phyloP scores from a whole-genome alignment of 2,329 filamentous ascomycete genomes.

The Cytospora mali region DNA sequence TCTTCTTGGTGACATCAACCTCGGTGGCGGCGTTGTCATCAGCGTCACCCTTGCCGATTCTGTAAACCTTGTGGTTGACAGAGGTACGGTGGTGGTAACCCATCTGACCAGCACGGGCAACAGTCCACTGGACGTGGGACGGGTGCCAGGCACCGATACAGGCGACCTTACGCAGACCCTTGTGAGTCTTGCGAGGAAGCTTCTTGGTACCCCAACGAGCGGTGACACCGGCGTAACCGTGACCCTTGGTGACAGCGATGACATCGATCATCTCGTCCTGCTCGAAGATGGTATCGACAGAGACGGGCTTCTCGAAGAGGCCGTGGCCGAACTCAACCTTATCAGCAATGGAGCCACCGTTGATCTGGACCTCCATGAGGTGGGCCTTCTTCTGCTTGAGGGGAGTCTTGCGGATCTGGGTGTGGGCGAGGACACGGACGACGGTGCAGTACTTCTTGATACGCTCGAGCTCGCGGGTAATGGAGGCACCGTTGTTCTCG shows the following conservation, averaged over 20 bases:
- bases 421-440: conserved; percentile 98
- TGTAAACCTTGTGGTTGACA: conserved; percentile 99
- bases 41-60: conserved; percentile 89
- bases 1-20: conserved; percentile 98
- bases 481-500: conserved; percentile 84
- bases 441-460: conserved; percentile 99
- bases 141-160: conserved; percentile 99
- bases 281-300: conserved; percentile 94
- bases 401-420: conserved; percentile 97
- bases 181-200: conserved; percentile 99
- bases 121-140: conserved; percentile 99
- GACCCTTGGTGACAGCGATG: conserved; percentile 99
- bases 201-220: conserved; percentile 99
- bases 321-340: conserved; percentile 96
- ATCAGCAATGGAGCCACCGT: conserved; percentile 92
- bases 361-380: conserved; percentile 99
- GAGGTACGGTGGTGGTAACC: conserved; percentile 99
- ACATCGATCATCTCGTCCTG: conserved; percentile 99
- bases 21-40: conserved; percentile 94
- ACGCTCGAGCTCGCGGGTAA: conserved; percentile 97
- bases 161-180: conserved; percentile 99
- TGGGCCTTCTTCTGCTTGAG: conserved; percentile 99
- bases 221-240: conserved; percentile 97
- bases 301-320: conserved; percentile 98
- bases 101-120: conserved; percentile 98